Percentiles rank a stretch among this genome's conserved stretches.
phyloP scores from a whole-genome alignment of 257 asterid genomes.

The Solanum chiquidenum region DNA sequence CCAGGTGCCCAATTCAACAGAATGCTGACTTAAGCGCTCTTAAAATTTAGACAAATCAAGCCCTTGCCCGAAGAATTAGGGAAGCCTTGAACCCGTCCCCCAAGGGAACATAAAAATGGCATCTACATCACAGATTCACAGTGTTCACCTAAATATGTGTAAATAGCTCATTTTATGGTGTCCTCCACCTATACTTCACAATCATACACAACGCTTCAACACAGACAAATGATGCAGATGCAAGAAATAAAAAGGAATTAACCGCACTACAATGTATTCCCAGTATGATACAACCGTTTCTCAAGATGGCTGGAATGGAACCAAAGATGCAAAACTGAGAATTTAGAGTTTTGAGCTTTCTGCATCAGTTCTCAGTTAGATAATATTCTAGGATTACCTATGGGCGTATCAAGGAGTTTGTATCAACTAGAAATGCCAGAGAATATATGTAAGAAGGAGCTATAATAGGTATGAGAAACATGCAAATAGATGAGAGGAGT shows the following conservation, averaged over 20 bases:
- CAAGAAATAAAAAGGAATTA: not conserved
- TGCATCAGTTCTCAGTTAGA: not conserved
- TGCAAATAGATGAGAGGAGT: not conserved
- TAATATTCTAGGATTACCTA: not conserved
- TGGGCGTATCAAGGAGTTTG: not conserved
- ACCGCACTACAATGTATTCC: not conserved
- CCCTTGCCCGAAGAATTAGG: not conserved
- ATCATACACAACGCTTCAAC: not conserved
- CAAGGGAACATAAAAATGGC: not conserved
- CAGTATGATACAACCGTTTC: not conserved
- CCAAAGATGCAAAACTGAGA: not conserved
- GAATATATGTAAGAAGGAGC: not conserved
- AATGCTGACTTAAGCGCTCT: not conserved
- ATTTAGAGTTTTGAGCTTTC: not conserved
- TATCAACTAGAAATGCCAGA: not conserved
- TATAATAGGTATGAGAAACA: not conserved
- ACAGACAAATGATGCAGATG: not conserved
- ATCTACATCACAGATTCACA: not conserved
- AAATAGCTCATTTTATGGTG: not conserved
- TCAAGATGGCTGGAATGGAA: not conserved
- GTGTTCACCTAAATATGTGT: not conserved
- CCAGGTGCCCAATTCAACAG: not conserved
- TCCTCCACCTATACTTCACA: not conserved
- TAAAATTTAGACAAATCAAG: not conserved
- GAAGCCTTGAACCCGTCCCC: not conserved